A percentile compares a stretch with the other conserved stretches of the same genome.
These are phyloP conservation scores for Agrostemma githago DNA, from an alignment of 148 eudicot species.

Conservation along the genomic window DNA sequence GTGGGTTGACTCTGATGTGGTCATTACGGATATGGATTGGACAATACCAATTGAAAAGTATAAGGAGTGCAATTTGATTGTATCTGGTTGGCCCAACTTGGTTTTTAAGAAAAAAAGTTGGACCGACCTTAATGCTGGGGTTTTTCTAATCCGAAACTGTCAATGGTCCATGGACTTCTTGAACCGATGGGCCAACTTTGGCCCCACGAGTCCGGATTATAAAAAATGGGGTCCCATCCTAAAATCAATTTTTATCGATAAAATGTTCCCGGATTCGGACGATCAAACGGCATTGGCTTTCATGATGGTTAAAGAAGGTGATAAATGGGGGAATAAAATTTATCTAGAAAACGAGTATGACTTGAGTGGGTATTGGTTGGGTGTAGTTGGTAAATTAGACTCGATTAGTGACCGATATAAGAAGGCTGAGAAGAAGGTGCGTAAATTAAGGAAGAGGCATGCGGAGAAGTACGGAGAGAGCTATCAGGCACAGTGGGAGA, in stretches of 20 bases:
- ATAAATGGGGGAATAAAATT: constrained; percentile 53
- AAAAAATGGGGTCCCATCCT: constrained; percentile 55
- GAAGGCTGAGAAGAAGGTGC: constrained; percentile 34
- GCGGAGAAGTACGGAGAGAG: constrained; percentile 55
- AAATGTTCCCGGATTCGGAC: constrained; percentile 52
- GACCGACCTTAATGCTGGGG: constrained; percentile 64
- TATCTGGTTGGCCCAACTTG: constrained; percentile 49
- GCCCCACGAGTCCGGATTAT: constrained; percentile 53
- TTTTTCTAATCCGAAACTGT: constrained; percentile 61
- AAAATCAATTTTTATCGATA: constrained; percentile 38
- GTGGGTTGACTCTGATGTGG: constrained; percentile 91
- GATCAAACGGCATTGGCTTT: constrained; percentile 68
- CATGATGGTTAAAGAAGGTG: constrained; percentile 43
- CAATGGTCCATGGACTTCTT: constrained; percentile 75
- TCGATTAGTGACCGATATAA: constrained; percentile 28
- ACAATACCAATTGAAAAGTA: constrained; percentile 53
- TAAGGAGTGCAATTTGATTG: constrained; percentile 45
- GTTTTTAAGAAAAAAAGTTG: constrained; percentile 51
- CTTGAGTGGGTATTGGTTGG: constrained; percentile 73
- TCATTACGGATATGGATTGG: constrained; percentile 77
- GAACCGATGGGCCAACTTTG: constrained; percentile 63
- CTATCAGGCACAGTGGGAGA: constrained; percentile 15
- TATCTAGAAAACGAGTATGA: constrained; percentile 54
- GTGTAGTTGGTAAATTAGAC: constrained; percentile 43
- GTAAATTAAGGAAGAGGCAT: constrained; percentile 37